These are phyloP conservation scores for Eimeria sp. DNA, from an alignment of 169 alveolate species.

Conservation along the genomic window DNA sequence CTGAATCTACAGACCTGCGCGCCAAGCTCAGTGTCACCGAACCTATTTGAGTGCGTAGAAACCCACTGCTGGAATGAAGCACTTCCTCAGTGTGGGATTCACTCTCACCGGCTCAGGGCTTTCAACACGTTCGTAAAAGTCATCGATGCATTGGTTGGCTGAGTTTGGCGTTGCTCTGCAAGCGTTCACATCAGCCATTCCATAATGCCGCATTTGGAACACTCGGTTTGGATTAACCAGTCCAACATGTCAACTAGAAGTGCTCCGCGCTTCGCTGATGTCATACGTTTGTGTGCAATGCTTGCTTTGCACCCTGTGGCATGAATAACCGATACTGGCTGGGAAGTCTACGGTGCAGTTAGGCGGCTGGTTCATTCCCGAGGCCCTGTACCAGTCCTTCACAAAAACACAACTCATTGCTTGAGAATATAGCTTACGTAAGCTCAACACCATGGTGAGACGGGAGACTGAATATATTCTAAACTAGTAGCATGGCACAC, in stretches of 20 bases:
- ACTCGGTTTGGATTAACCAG: background rate
- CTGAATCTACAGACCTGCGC: slow-evolving; percentile 54
- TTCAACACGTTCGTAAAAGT: slow-evolving; percentile 26
- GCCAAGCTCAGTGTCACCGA: background rate
- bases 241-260: background rate
- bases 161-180: background rate
- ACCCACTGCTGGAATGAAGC: background rate
- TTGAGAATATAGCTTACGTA: background rate
- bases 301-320: background rate
- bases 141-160: slow-evolving; percentile 22
- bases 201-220: background rate
- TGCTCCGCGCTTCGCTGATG: background rate
- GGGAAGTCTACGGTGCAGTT: slow-evolving; percentile 6
- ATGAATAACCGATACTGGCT: background rate
- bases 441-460: background rate
- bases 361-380: slow-evolving; percentile 40
- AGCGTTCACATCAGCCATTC: background rate
- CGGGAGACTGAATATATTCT: background rate
- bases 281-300: slow-evolving; percentile 4
- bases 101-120: slow-evolving; percentile 52
- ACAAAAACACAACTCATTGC: slow-evolving; percentile 34
- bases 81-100: background rate
- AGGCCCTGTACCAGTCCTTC: slow-evolving; percentile 66
- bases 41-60: background rate
- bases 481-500: no score